Percentiles rank a stretch among this genome's conserved stretches.
Evolutionary conservation across 139 green algal genomes (phyloP).

Genomic region (Chlorella sorokiniana): DNA sequence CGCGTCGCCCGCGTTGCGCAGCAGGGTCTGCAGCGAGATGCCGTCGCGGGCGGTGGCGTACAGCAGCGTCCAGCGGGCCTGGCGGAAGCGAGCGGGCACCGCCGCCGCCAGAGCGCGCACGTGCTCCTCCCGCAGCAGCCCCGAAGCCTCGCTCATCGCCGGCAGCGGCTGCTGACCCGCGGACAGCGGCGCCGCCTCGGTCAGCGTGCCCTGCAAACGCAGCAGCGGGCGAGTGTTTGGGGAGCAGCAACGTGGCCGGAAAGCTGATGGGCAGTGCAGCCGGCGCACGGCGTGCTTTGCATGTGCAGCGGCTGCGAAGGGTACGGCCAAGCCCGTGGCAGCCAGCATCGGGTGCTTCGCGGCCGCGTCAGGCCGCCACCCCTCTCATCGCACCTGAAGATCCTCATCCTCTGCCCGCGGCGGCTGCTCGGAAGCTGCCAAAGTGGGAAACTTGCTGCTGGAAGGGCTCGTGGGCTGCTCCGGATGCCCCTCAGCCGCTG

Average conservation of each 20-base stretch:
- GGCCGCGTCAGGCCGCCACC: too few species aligned
- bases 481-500: not conserved
- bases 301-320: too few species aligned
- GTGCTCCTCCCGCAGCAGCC: conserved; percentile 25
- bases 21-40: conserved; percentile 45
- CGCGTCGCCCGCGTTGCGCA: conserved; percentile 21
- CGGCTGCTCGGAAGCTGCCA: not conserved
- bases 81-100: conserved; percentile 30
- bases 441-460: not conserved
- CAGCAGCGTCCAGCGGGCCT: conserved; percentile 36
- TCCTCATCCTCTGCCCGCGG: conserved; percentile 11
- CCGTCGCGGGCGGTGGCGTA: conserved; percentile 45
- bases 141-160: conserved; percentile 6
- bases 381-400: too few species aligned
- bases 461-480: conserved; percentile 5
- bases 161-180: conserved; percentile 28
- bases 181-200: not conserved
- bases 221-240: not conserved
- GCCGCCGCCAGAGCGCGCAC: conserved; percentile 24
- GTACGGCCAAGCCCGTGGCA: too few species aligned
- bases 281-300: too few species aligned
- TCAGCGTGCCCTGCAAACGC: conserved; percentile 8
- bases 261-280: not conserved
- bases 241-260: not conserved
- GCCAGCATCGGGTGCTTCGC: too few species aligned